Base-by-base conservation (phyloP, 768 basidiomycete species). In the Kondoa subrosea region DNA sequence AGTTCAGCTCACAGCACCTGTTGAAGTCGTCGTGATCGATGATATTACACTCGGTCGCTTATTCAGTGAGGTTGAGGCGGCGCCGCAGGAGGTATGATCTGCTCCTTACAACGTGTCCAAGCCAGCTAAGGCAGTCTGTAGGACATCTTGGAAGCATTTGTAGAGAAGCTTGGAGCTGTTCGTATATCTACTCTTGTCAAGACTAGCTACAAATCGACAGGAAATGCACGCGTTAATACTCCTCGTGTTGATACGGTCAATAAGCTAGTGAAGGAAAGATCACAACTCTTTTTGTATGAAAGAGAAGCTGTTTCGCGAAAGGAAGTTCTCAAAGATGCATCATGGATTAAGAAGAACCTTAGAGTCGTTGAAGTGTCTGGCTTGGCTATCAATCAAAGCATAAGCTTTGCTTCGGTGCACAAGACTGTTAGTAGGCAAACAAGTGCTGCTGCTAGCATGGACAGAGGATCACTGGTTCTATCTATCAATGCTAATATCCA, bases 221-320 rank as follows among this genome's bases (percentile, higher is more conserved):
- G 68, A 3, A 68, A 64, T 4, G 57, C 69, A 0, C 65, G 73
- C 25, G 15, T 17, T 0, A 57, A 57, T 26, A 70, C 31, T 33
- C 30, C 50, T 3, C 57, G 56, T 12, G 57, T 62, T n/a, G 56
- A 56, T 1, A 69, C 63, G 1, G 68, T 77, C 0, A 73, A 77
- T 1, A 67, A 71, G 58, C 77, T 77, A 58, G 65, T 66, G 34
- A 68, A 33, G 15, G 32, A 15, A 34, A 12, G 16, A 26, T 17
- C 88, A 96, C 77, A 80, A 92, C 79, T 99, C 32, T 96, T 97
- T 79, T 80, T 97, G 2, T 87, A 93, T 65, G 93, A 96, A 73
- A 87, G 91, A 66, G 73, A 72, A 16, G 21, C 40, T 8, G 70
- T 71, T 58, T 71, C 69, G 12, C 29, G 72, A 72, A 60, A 72